Base-by-base conservation (phyloP, 257 asterid species). In the Penstemon newberryi region DNA sequence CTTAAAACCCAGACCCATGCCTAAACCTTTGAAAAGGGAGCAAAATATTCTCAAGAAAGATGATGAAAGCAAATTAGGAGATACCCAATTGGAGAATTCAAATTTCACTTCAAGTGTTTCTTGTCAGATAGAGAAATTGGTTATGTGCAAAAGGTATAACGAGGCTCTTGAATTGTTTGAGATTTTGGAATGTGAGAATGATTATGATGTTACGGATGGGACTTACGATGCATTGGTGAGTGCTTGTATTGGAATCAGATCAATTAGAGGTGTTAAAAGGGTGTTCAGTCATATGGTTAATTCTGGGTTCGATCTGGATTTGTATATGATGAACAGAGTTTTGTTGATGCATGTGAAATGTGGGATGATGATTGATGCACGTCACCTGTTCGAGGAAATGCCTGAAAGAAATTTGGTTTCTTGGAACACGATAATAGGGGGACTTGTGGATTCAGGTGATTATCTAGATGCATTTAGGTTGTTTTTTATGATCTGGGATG, bases 351-450 rank as follows among this genome's bases (percentile, higher is more conserved):
- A 88, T 19, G 86, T 87, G 52, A 89, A 77, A 79, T 89, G 98
- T 60, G 81, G 87, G 75, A 90, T 88, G 98, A 86, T 86, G 90
- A 73, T 83, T 50, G 96, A 90, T 74, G 97, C 98, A 3, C 92
- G 81, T 57, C 72, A 59, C 60, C 40, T 86, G 79, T 88, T 92
- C 37, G 91, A 85, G 12, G 87, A 82, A 25, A 85, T 92, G 89
- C 91, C 87, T 0, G 81, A 85, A 18, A 85, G 83, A 65, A 86
- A 87, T 63, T 68, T 70, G 65, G 82, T 82, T 59, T 82, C 98
- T 3, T 92, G 98, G 96, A 87, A 82, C 66, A 89, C 75, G 10
- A 86, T 92, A 11, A 72, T 90, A 6, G 83, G 84, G 44, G 96
- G 95, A 36, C 85, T 90, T 47, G 89, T 88, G 53, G 95, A 88